Evolutionary conservation across 2,329 filamentous ascomycete genomes (phyloP).

Genomic region (Colletotrichum magnum): DNA sequence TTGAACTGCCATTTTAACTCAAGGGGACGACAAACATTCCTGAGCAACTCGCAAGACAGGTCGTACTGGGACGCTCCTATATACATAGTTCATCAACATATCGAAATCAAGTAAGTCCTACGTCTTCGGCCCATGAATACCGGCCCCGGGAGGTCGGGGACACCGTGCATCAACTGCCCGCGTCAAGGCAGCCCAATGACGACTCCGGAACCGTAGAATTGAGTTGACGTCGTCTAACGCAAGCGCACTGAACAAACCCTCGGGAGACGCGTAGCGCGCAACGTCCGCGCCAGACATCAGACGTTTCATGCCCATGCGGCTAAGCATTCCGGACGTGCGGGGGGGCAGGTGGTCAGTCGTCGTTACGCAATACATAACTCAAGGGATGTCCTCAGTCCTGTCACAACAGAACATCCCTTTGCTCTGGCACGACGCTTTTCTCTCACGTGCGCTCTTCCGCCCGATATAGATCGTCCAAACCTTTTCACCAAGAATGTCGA

Average conservation of each 20-base stretch:
- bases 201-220: background rate
- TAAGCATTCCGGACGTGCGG: slow-evolving; percentile 25
- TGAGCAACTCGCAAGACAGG: too few relatives aligned
- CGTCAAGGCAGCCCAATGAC: too few relatives aligned
- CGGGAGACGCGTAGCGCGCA: background rate
- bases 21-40: too few relatives aligned
- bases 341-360: background rate
- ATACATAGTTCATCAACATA: too few relatives aligned
- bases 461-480: background rate
- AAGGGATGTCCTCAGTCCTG: too few relatives aligned
- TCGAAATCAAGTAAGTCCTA: too few relatives aligned
- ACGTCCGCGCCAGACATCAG: slow-evolving; percentile 26
- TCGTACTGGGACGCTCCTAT: too few relatives aligned
- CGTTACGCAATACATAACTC: slow-evolving; percentile 4
- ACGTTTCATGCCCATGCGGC: slow-evolving; percentile 31
- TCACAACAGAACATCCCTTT: too few relatives aligned
- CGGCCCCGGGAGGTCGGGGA: too few relatives aligned
- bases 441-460: background rate
- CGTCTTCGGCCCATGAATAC: too few relatives aligned
- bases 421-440: background rate
- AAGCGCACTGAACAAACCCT: background rate
- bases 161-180: too few relatives aligned
- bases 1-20: too few relatives aligned
- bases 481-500: slow-evolving; percentile 21
- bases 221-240: background rate